Evolutionary conservation across 2,329 filamentous ascomycete genomes (phyloP), one percentile per base, ranked within the genome.

Genomic region (Gnomoniopsis sp.): DNA sequence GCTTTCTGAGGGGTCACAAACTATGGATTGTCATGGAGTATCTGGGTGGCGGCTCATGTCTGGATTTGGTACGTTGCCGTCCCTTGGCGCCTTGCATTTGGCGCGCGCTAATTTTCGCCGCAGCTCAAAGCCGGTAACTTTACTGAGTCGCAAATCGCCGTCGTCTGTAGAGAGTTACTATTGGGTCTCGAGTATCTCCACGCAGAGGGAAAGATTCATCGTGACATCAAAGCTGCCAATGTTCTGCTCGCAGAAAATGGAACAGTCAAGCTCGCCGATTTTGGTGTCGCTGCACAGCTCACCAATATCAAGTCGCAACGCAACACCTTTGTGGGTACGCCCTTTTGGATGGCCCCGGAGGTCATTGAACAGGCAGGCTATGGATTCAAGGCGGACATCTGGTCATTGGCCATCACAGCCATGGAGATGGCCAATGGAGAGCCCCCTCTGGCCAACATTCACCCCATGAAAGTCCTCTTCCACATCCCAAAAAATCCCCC

Each of bases 11-110:
- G 66, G 95, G 95, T 26, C 90, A 93, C 72, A 99, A 98, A 76
- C 79, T 99, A 79, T 99, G 95, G 95, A 99, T 99, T 70, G 91
- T 98, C 59, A 99, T 99, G 95, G 95, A 99, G 74, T 99, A 89
- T 70, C 79, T 99, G 12, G 95, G 95, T 6, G 95, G 95, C 63
- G 95, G 95, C 44, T 98, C 95, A 19, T 97, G 95, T 72, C 81
- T 97, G 64, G 95, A 99, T 72, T 74, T 99, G 79, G 90, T 96
- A 83, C 68, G 80, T 63, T 23, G 22, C 6, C 44, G 43, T 36
- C 22, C 22, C 41, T 44, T 21, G 15, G 36, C 30, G 17, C 36
- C 46, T 17, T 8, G 26, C 21, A 11, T 6, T 41, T 17, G 23
- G 43, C 41, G 10, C 26, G n/a, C 47, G 57, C 71, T 71, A 58